Evolutionary conservation across 1,139 yeast genomes (phyloP), one percentile per base, ranked within the genome.

Genomic region (Nematodospora anomalae): DNA sequence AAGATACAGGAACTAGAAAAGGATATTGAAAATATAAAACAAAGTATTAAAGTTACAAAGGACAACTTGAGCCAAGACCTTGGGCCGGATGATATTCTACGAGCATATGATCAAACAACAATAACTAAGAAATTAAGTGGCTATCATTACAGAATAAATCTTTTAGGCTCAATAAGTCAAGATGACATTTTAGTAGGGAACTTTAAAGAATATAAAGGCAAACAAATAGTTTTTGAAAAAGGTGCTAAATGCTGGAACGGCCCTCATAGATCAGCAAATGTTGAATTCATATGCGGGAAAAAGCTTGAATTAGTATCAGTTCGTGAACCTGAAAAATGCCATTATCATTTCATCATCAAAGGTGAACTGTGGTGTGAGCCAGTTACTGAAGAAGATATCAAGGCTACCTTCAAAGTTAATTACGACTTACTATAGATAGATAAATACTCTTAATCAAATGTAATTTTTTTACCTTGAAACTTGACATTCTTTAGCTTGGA

Each of bases 221-320:
- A 80, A 13, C 59, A 62, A 20, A 45, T 70, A 32, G 41, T 46
- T 30, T 90, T 68, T 53, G 66, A 58, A 4, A 58, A 69, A 23
- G 99, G 99, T n/a, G 80, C 80, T 34, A 74, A 74, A 53, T 94
- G 99, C 60, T 92, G 98, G 97, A 87, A 89, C 56, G 98, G 98
- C 0, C 97, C 97, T 3, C 59, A 67, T 20, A 76, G 99, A 55
- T 74, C 83, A 24, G 90, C 89, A 0, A 62, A 61, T 8, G 80
- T 87, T 3, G 69, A 71, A 18, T 57, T 92, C 42, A 65, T 67
- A 14, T 94, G 99, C 61, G 95, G 95, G 1, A 56, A 64, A 3
- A 62, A 66, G 2, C 65, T 75, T 30, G 68, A 73, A 41, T 64
- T 94, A 21, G 38, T 80, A 20, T 61, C 79, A 3, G 95, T 90